Conservation (phyloP, 305 asterid species). For the Solanum chacoense region DNA sequence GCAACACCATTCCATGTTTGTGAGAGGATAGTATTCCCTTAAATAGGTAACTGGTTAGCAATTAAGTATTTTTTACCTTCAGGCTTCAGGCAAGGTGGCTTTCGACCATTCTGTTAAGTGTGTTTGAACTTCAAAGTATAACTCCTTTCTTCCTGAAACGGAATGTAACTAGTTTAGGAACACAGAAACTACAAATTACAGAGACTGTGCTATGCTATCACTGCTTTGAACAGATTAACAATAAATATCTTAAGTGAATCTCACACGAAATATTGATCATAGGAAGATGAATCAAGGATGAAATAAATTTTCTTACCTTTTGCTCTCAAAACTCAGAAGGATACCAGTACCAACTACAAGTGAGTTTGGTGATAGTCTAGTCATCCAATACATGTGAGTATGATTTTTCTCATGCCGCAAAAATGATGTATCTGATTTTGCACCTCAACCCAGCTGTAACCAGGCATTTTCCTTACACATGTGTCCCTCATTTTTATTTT, state of each 20-base stretch:
- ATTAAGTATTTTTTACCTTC: no score
- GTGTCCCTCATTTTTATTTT: slow-evolving; percentile 58
- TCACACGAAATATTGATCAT: neutral
- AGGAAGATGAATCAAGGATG: neutral
- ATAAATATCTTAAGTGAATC: neutral
- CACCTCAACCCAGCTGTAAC: slow-evolving; percentile 89
- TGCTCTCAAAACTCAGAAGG: neutral
- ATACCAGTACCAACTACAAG: no score
- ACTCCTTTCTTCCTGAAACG: neutral
- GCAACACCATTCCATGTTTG: no score
- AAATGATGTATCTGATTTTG: slow-evolving; percentile 56
- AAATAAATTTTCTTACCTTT: neutral
- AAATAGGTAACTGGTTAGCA: no score
- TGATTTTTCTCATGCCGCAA: neutral
- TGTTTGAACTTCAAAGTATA: neutral
- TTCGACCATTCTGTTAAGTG: neutral
- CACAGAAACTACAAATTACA: neutral
- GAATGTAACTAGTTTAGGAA: neutral
- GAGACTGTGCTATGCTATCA: neutral
- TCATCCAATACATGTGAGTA: neutral
- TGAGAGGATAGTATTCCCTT: no score
- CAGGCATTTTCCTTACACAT: slow-evolving; percentile 51
- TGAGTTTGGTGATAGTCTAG: neutral
- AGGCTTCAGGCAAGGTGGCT: no score
- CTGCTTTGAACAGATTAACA: neutral